These are phyloP conservation scores for Beauveria varroae DNA, from an alignment of 2,329 filamentous ascomycete species.

Conservation along the genomic window DNA sequence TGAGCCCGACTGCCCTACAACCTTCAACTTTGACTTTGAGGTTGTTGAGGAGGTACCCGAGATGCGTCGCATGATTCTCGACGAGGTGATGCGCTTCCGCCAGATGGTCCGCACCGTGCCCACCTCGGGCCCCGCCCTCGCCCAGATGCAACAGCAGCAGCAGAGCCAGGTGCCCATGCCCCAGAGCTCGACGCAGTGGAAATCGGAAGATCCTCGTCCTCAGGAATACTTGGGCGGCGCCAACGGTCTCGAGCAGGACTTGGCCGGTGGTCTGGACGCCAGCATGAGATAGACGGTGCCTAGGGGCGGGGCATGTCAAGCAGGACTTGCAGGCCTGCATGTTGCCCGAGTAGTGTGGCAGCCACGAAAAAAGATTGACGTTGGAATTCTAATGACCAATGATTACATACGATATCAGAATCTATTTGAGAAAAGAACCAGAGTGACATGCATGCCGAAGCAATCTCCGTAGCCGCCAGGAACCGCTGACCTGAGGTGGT, in stretches of 20 bases:
- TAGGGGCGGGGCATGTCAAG: neutral
- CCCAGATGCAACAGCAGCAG: conserved; percentile 29
- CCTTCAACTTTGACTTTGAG: conserved; percentile 98
- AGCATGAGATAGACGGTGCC: conserved; percentile 13
- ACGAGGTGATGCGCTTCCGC: conserved; percentile 88
- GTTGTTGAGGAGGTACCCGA: conserved; percentile 90
- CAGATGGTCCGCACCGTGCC: conserved; percentile 48
- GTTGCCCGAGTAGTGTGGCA: neutral
- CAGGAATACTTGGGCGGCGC: conserved; percentile 47
- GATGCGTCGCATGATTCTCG: conserved; percentile 95
- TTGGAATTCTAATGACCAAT: conserved; percentile 9
- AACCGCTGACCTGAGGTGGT: neutral
- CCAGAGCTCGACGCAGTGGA: conserved; percentile 45
- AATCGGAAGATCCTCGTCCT: conserved; percentile 50
- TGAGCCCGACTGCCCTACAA: conserved; percentile 86
- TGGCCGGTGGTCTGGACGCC: conserved; percentile 51
- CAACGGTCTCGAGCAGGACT: conserved; percentile 49
- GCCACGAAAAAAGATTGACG: neutral
- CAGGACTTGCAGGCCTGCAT: neutral
- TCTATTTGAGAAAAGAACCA: neutral
- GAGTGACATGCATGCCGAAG: neutral
- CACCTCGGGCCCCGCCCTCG: conserved; percentile 23
- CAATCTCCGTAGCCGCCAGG: conserved; percentile 6
- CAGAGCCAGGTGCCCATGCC: conserved; percentile 46
- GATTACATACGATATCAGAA: neutral